These are phyloP conservation scores for Kregervanrija delftensis DNA, from an alignment of 805 yeast genomes.

Conservation along the genomic window DNA sequence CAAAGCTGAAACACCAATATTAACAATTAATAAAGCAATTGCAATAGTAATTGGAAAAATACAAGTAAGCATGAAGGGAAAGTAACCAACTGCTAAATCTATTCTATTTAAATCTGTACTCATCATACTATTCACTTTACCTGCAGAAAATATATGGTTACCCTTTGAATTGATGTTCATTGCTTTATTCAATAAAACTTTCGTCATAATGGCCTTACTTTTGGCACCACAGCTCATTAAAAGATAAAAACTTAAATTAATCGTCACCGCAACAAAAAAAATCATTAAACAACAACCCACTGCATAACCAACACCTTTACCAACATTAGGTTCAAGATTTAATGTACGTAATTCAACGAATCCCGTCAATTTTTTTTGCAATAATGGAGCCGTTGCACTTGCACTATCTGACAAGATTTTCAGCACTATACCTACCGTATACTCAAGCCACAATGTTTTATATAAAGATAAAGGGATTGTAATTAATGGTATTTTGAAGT, in stretches of 20 bases:
- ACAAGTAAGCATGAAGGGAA: slow-evolving; percentile 57
- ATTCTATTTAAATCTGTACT: slow-evolving; percentile 77
- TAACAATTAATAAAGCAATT: slow-evolving; percentile 56
- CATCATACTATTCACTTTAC: slow-evolving; percentile 69
- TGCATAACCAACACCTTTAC: slow-evolving; percentile 71
- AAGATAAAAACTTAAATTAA: slow-evolving; percentile 59
- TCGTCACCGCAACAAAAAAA: slow-evolving; percentile 36
- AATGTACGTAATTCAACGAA: slow-evolving; percentile 49
- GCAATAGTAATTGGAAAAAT: slow-evolving; percentile 57
- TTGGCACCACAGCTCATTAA: slow-evolving; percentile 62
- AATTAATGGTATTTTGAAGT: slow-evolving; percentile 18
- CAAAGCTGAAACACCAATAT: slow-evolving; percentile 67
- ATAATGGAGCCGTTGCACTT: slow-evolving; percentile 53
- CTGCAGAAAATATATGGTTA: slow-evolving; percentile 56
- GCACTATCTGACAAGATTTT: slow-evolving; percentile 40
- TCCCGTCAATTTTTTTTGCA: slow-evolving; percentile 55
- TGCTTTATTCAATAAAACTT: slow-evolving; percentile 60
- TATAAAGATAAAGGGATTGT: slow-evolving; percentile 34
- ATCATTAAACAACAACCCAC: slow-evolving; percentile 62
- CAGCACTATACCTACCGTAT: slow-evolving; percentile 32
- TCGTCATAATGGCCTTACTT: slow-evolving; percentile 61
- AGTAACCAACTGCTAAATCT: slow-evolving; percentile 65
- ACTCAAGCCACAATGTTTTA: slow-evolving; percentile 42
- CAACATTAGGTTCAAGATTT: slow-evolving; percentile 35
- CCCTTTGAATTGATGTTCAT: slow-evolving; percentile 55